Evolutionary conservation across 495 filamentous ascomycete genomes (phyloP), one percentile per base, ranked within the genome.

Genomic region (Neurospora hispaniola): DNA sequence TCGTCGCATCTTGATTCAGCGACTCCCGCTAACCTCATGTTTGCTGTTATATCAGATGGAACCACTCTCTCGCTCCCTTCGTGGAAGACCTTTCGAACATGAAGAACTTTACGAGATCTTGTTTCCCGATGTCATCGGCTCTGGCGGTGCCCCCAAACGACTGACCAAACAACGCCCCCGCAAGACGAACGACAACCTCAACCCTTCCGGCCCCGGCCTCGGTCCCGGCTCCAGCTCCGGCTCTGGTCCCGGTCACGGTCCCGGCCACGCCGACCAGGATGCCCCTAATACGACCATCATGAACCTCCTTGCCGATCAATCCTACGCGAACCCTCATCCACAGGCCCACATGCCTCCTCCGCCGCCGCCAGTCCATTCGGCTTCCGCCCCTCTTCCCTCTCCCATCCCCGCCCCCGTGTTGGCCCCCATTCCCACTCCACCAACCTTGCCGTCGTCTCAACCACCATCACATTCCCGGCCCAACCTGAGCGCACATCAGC

Each of bases 101-200:
- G 85, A 86, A 74, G 81, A 85, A 20, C 86, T 80, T 74, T 85
- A 85, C 82, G 82, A 86, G 75, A 81, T 85, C 59, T 76, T 86
- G 14, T 86, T 84, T 44, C 84, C 83, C 41, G 85, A 86, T 69
- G 85, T 86, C 40, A 80, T 85, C 35, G 85, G 85, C 10, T 85
- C 85, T 3, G 83, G 85, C 40, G 85, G 85, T 38, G 84, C 83
- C 3, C 85, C 85, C 4, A 86, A 86, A 73, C 81, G 85, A 5
- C 79, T 85, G 38, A 86, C 84, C 70, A 86, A 84, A 74, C 80
- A 66, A 66, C 54, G 54, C 54, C 27, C 83, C 40, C 79, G 84
- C 35, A 77, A 82, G 10, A 84, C 81, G 69, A 79, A 79, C 35
- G 74, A 77, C 9, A 81, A 85, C 35, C 27, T 75, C 48, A 76